Evolutionary conservation across 129 eudicot genomes (phyloP).

Genomic region (Glebionis coronaria): DNA sequence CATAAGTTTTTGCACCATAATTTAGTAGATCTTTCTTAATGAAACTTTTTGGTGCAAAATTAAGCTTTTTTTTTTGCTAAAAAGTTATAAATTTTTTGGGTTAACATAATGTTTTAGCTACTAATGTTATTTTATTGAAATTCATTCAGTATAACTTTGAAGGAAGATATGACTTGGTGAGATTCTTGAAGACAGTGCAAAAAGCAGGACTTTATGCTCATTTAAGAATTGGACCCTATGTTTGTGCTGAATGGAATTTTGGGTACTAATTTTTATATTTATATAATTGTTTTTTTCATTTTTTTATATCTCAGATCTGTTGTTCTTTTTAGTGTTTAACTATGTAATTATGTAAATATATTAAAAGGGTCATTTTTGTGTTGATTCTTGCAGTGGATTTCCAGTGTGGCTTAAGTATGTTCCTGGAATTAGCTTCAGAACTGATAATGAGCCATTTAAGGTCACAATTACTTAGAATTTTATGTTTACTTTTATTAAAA

Average conservation of each 20-base stretch:
- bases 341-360: constrained; percentile 10
- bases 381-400: constrained; percentile 62
- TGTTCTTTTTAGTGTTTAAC: constrained; percentile 5
- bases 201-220: constrained; percentile 86
- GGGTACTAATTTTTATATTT: constrained; percentile 70
- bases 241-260: constrained; percentile 94
- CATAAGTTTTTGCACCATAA: neutral
- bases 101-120: neutral
- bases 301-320: constrained; percentile 22
- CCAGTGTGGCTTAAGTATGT: constrained; percentile 93
- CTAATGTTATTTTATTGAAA: constrained; percentile 8
- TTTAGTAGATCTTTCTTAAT: constrained; percentile 9
- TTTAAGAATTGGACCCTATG: constrained; percentile 83
- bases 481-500: neutral
- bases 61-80: neutral
- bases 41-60: neutral
- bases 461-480: constrained; percentile 47
- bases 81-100: neutral
- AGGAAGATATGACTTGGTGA: constrained; percentile 73
- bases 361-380: constrained; percentile 9
- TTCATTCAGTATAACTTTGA: constrained; percentile 68
- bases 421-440: constrained; percentile 88
- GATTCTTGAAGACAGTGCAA: constrained; percentile 65
- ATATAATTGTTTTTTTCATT: neutral
- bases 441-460: constrained; percentile 93